These are phyloP conservation scores for Penicillium dipodomyicola DNA, from an alignment of 495 filamentous ascomycete species.

Conservation along the genomic window DNA sequence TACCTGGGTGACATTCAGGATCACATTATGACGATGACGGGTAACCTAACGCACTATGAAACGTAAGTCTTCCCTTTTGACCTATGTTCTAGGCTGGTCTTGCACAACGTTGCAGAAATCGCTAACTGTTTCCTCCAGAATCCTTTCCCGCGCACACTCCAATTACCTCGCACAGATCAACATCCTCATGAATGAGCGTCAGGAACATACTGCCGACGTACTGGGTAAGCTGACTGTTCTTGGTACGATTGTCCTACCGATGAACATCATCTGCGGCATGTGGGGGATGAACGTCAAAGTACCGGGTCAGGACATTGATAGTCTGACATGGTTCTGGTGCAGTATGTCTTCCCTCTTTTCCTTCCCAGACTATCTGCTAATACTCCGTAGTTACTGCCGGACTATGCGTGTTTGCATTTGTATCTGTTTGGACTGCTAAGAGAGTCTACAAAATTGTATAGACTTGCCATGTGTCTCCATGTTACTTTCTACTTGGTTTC, in stretches of 20 bases:
- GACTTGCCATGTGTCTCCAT: not conserved
- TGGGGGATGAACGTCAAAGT: slow-evolving; percentile 99
- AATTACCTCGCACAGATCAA: slow-evolving; percentile 96
- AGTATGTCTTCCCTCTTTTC: slow-evolving; percentile 40
- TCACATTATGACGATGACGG: slow-evolving; percentile 97
- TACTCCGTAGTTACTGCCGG: slow-evolving; percentile 61
- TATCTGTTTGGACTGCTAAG: slow-evolving; percentile 80
- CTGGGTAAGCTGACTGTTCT: slow-evolving; percentile 93
- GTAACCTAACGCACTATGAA: slow-evolving; percentile 92
- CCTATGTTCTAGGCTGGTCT: not conserved
- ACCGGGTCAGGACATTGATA: slow-evolving; percentile 75
- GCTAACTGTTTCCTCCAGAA: slow-evolving; percentile 47
- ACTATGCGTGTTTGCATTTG: slow-evolving; percentile 71
- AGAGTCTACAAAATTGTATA: slow-evolving; percentile 67
- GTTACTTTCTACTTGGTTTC: not conserved
- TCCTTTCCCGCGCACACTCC: slow-evolving; percentile 86
- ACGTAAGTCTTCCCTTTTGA: slow-evolving; percentile 56
- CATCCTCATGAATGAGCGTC: slow-evolving; percentile 95
- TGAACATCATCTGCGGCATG: slow-evolving; percentile 98
- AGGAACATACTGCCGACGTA: slow-evolving; percentile 92
- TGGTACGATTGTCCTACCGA: slow-evolving; percentile 93
- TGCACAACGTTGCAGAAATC: not conserved
- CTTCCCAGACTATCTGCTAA: slow-evolving; percentile 5
- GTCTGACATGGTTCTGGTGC: slow-evolving; percentile 62
- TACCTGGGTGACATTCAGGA: slow-evolving; percentile 98